Percentiles rank a stretch among this genome's conserved stretches.
These are phyloP conservation scores for Phytopythium oedochilum DNA, from an alignment of 352 stramenopile genomes.

Conservation along the genomic window DNA sequence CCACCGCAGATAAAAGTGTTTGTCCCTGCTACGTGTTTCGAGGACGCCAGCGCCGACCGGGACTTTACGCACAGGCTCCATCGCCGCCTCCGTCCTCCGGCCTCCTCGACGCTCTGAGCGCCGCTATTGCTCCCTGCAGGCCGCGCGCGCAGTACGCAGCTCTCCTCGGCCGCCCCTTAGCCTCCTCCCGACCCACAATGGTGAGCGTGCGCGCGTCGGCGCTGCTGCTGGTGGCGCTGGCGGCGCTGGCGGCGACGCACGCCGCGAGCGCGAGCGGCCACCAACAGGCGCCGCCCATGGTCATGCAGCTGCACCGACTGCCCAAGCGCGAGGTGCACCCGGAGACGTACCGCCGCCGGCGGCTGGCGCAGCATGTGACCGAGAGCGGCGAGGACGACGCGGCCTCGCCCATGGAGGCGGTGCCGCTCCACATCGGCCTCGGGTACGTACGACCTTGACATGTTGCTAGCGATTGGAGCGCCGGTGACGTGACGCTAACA, in stretches of 20 bases:
- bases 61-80: background rate
- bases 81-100: too few species aligned
- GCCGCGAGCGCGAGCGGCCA: background rate
- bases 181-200: background rate
- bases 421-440: conserved; percentile 64
- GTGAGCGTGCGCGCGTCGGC: conserved; percentile 4
- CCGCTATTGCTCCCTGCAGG: background rate
- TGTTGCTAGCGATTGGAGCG: background rate
- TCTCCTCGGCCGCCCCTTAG: background rate
- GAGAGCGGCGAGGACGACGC: conserved; percentile 21
- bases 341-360: conserved; percentile 40
- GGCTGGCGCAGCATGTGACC: conserved; percentile 9
- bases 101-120: background rate
- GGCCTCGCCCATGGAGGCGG: conserved; percentile 25
- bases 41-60: conserved; percentile 1
- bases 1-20: too few species aligned
- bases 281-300: conserved; percentile 14
- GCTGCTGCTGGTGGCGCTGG: conserved; percentile 9
- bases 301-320: conserved; percentile 40
- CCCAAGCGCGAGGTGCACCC: conserved; percentile 23
- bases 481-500: background rate
- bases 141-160: background rate
- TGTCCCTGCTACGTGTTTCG: background rate
- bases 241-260: background rate
- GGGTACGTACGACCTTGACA: too few species aligned